A percentile compares a stretch with the other conserved stretches of the same genome.
Conservation (phyloP, 2,329 filamentous ascomycete genomes). For the Fusarium decemcellulare region DNA sequence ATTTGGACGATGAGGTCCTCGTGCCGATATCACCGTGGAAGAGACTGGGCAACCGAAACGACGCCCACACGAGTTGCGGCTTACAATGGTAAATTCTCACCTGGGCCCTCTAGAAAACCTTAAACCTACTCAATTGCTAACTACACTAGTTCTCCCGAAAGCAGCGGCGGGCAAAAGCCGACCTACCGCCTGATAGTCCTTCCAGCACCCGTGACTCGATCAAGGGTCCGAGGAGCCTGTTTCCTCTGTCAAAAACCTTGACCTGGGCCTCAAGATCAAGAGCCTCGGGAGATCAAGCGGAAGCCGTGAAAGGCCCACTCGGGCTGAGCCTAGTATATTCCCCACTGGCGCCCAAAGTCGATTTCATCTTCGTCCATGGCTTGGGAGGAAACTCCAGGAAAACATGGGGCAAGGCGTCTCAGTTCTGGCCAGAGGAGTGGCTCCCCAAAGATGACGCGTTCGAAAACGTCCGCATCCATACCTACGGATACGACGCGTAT, state of each 20-base stretch:
- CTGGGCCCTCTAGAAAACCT: not conserved
- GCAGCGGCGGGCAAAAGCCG: conserved; percentile 19
- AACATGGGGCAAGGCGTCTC: conserved; percentile 53
- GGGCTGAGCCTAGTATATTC: conserved; percentile 41
- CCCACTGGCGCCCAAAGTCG: conserved; percentile 43
- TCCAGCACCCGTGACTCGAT: conserved; percentile 13
- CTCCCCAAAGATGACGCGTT: conserved; percentile 46
- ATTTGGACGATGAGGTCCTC: conserved; percentile 7
- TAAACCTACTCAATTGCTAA: conserved; percentile 6
- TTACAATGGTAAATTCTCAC: conserved; percentile 22
- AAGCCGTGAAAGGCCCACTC: conserved; percentile 16
- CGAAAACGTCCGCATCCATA: conserved; percentile 44
- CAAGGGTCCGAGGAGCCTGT: conserved; percentile 12
- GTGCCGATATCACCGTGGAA: not conserved
- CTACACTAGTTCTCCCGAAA: conserved; percentile 33
- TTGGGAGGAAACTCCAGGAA: conserved; percentile 55
- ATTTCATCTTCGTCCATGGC: conserved; percentile 57
- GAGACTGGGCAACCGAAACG: not conserved
- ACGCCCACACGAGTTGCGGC: not conserved
- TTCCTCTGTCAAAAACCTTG: conserved; percentile 24
- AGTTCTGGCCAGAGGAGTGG: conserved; percentile 55
- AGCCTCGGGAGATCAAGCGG: not conserved
- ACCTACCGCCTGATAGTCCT: conserved; percentile 7
- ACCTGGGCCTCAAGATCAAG: conserved; percentile 6
- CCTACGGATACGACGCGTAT: conserved; percentile 53